Conservation (phyloP, 2,329 filamentous ascomycete genomes). For the Ilyonectria robusta region DNA sequence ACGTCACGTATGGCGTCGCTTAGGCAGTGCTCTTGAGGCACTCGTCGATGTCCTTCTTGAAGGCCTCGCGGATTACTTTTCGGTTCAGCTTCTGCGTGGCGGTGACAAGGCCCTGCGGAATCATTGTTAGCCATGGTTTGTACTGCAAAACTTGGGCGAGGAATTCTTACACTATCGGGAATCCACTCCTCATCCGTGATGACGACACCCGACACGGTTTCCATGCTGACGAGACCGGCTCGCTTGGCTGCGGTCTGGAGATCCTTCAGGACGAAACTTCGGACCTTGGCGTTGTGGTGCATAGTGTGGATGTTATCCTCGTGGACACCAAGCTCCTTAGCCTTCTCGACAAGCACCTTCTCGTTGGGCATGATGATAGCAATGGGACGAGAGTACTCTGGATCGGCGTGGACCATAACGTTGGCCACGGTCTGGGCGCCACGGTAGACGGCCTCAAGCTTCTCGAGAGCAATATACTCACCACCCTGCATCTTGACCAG, state of each 20-base stretch:
- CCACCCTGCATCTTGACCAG: conserved; percentile 95
- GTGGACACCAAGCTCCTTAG: conserved; percentile 72
- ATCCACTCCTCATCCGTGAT: conserved; percentile 91
- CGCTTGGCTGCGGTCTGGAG: conserved; percentile 75
- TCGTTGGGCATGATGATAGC: conserved; percentile 83
- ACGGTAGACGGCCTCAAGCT: conserved; percentile 92
- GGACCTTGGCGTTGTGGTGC: conserved; percentile 76
- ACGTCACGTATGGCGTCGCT: conserved; percentile 32
- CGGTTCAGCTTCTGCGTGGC: conserved; percentile 75
- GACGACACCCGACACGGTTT: conserved; percentile 83
- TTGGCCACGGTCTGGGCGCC: conserved; percentile 84
- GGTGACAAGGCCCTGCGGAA: conserved; percentile 68
- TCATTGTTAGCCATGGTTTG: conserved; percentile 38
- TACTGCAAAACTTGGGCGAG: not conserved
- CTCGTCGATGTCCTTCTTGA: conserved; percentile 66
- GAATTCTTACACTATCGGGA: conserved; percentile 79
- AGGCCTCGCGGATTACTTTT: conserved; percentile 64
- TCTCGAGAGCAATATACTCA: conserved; percentile 97
- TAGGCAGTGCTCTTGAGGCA: conserved; percentile 51
- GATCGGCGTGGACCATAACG: conserved; percentile 88
- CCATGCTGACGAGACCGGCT: conserved; percentile 77
- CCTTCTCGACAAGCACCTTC: conserved; percentile 72
- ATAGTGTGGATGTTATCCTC: conserved; percentile 79
- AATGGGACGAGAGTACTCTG: conserved; percentile 81
- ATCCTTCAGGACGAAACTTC: conserved; percentile 74